These are phyloP conservation scores for Yamadazyma diospyri DNA, from an alignment of 1,139 yeast species.

Conservation along the genomic window DNA sequence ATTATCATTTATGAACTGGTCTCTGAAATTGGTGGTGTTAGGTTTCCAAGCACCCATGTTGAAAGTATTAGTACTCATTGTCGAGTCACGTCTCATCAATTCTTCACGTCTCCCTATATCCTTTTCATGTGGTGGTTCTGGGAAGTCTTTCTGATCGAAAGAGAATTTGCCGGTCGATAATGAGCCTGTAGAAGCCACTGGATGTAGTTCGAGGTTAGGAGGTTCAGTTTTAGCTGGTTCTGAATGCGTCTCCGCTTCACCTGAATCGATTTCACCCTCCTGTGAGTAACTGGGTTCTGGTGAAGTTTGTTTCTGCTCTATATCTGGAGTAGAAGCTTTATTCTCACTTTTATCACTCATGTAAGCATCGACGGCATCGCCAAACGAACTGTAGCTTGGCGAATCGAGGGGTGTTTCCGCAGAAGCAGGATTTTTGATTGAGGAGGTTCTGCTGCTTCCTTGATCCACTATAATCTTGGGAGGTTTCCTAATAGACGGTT, in stretches of 20 bases:
- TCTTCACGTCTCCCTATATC: slow-evolving; percentile 8
- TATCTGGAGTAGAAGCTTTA: background rate
- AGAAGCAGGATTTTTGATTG: slow-evolving; percentile 25
- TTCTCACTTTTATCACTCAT: slow-evolving; percentile 16
- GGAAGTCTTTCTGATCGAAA: slow-evolving; percentile 16
- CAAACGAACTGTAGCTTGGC: slow-evolving; percentile 14
- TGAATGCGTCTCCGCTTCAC: background rate
- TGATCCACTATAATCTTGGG: slow-evolving; percentile 7
- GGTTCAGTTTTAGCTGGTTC: background rate
- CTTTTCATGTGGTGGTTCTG: slow-evolving; percentile 12
- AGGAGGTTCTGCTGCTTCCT: slow-evolving; percentile 18
- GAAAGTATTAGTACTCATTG: slow-evolving; percentile 37
- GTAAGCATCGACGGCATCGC: slow-evolving; percentile 18
- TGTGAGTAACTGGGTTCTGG: background rate
- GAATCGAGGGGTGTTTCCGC: slow-evolving; percentile 10
- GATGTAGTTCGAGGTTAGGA: slow-evolving; percentile 20
- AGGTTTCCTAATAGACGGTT: slow-evolving; percentile 26
- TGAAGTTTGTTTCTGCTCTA: slow-evolving; percentile 1
- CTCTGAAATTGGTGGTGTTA: slow-evolving; percentile 46
- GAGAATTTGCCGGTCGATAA: slow-evolving; percentile 38
- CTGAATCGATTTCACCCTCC: background rate
- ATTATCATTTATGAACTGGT: slow-evolving; percentile 47
- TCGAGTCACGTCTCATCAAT: slow-evolving; percentile 28
- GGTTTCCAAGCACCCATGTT: slow-evolving; percentile 55
- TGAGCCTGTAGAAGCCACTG: slow-evolving; percentile 34